Base-by-base conservation (phyloP, 495 filamentous ascomycete genomes). In the Penicillium odoratum region DNA sequence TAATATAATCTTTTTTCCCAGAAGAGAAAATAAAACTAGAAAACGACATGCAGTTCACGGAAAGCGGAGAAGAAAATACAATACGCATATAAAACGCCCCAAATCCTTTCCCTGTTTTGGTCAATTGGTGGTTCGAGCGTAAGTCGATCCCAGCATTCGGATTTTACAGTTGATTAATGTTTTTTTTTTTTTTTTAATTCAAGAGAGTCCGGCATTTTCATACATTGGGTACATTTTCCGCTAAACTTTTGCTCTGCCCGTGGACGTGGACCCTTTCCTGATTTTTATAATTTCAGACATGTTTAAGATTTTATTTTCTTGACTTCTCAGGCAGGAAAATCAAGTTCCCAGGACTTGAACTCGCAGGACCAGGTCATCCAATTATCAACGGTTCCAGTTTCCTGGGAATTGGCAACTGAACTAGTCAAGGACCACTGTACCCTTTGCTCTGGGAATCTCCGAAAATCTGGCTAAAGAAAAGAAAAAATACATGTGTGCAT, bases 351-450 rank as follows among this genome's bases (percentile, higher is more conserved):
- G 30, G 50, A 18, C 30, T 34, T 29, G 3, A 53, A 0, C 38
- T 53, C 25, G 36, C 36, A 53, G 49, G 18, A 18, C 30, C 18
- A 34, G 59, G 60, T 62, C 48, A 33, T 18, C 65, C 65, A 68
- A 68, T 68, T 13, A 48, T 34, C n/a, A 40, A 10, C 1, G 21
- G 55, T 63, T 16, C 65, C 65, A 65, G 36, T 36, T 5, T 8
- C 38, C 46, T 61, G 65, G 65, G 59, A 63, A 68, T 63, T 61
- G 34, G 48, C 55, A 61, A 61, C 63, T 57, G 48, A 56, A 30
- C 55, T 42, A 67, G 53, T 58, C 59, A 62, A 57, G 57, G 62
- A 48, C 51, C 64, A 47, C 43, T 43, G 51, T 42, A 55, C 34
- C 61, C 57, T 56, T 44, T 53, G 40, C 52, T 38, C 57, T 64